Evolutionary conservation across 202 grass and related monocot species (phyloP).

Genomic region (Cymbopogon flexuosus): DNA sequence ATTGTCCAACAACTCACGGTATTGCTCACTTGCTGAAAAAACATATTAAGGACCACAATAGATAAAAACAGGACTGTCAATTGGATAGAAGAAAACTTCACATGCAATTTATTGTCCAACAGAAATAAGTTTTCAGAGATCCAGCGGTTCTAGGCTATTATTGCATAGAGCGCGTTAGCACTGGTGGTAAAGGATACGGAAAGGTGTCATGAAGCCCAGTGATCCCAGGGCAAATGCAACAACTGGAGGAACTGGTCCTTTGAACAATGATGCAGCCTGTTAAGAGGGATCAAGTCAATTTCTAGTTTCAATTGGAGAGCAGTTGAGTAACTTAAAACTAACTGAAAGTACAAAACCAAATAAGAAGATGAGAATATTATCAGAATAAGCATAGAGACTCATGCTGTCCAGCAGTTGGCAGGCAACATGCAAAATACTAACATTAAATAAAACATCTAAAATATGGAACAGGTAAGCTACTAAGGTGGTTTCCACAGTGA

Average conservation of each 20-base stretch:
- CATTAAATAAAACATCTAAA: background rate
- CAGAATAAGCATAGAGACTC: background rate
- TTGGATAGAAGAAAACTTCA: background rate
- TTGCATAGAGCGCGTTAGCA: background rate
- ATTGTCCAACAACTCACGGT: constrained; percentile 61
- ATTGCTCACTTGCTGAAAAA: constrained; percentile 63
- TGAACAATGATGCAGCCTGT: constrained; percentile 95
- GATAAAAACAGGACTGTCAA: background rate
- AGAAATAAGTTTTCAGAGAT: background rate
- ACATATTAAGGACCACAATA: constrained; percentile 36
- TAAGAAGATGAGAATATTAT: background rate
- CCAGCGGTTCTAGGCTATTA: background rate
- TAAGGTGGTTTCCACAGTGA: background rate
- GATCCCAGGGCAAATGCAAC: constrained; percentile 92
- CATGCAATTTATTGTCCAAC: background rate
- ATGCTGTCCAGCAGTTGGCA: background rate
- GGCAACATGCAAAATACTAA: background rate
- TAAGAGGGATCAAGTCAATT: constrained; percentile 23
- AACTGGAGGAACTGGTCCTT: constrained; percentile 92
- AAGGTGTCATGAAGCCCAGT: constrained; percentile 97
- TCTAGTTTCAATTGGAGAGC: constrained; percentile 19
- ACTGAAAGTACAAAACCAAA: background rate
- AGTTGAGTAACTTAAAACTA: background rate
- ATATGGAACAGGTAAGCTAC: background rate
- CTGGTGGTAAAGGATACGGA: constrained; percentile 67